Evolutionary conservation across 805 yeast genomes (phyloP).

Genomic region (Sugiyamaella mastotermitis): DNA sequence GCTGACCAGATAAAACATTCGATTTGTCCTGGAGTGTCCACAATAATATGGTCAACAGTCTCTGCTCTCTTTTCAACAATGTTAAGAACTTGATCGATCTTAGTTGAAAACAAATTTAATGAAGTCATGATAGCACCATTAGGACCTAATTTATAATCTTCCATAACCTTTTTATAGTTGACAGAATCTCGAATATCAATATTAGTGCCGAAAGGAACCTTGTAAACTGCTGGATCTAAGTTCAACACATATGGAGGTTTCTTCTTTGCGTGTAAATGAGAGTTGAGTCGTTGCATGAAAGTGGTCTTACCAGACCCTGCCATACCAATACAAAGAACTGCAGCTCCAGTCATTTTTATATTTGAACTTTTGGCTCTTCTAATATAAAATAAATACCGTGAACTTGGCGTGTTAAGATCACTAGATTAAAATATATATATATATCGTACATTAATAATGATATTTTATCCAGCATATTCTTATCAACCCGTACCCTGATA

Average conservation of each 20-base stretch:
- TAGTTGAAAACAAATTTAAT: conserved; percentile 84
- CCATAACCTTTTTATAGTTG: conserved; percentile 94
- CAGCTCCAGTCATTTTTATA: too few species aligned
- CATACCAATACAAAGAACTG: conserved; percentile 53
- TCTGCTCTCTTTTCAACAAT: conserved; percentile 73
- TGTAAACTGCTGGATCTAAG: conserved; percentile 92
- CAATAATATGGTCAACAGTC: conserved; percentile 57
- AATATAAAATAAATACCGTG: too few species aligned
- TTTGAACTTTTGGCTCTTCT: too few species aligned
- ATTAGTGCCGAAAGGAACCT: conserved; percentile 89
- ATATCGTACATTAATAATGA: too few species aligned
- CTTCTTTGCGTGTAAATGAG: conserved; percentile 65
- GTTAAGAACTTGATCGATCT: conserved; percentile 89
- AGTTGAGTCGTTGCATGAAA: conserved; percentile 88
- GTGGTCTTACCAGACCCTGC: conserved; percentile 94
- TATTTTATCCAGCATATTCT: too few species aligned
- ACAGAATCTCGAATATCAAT: conserved; percentile 95
- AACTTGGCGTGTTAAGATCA: too few species aligned
- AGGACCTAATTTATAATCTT: conserved; percentile 88
- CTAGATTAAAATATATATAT: too few species aligned
- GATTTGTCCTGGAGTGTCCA: conserved; percentile 98
- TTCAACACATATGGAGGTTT: conserved; percentile 86
- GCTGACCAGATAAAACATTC: conserved; percentile 99
- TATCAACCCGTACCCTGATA: too few species aligned
- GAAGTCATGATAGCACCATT: conserved; percentile 98